These are phyloP conservation scores for Curvularia verruculosa DNA, from an alignment of 2,329 filamentous ascomycete genomes.

Conservation along the genomic window DNA sequence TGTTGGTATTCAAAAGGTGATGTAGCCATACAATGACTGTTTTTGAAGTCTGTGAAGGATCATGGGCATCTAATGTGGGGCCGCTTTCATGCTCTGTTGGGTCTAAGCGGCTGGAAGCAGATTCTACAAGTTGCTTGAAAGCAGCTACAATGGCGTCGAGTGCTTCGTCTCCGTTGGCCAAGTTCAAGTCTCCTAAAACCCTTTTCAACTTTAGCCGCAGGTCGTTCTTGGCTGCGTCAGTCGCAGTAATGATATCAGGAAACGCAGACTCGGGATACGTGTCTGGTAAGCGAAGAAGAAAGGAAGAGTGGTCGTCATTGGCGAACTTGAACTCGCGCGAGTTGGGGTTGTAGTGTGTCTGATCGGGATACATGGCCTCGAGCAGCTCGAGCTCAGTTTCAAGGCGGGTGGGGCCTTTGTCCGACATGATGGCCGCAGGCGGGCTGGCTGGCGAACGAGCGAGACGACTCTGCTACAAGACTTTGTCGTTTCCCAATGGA, in stretches of 20 bases:
- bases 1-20: constrained; percentile 54
- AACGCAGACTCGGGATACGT: constrained; percentile 45
- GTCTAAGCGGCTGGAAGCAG: neutral
- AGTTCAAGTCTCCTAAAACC: constrained; percentile 30
- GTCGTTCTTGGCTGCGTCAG: constrained; percentile 44
- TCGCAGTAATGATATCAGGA: constrained; percentile 51
- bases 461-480: neutral
- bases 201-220: constrained; percentile 42
- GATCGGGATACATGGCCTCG: constrained; percentile 54
- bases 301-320: constrained; percentile 26
- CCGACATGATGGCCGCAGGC: constrained; percentile 18
- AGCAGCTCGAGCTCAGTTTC: constrained; percentile 51
- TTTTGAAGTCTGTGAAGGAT: constrained; percentile 19
- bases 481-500: neutral
- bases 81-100: neutral
- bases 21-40: constrained; percentile 56
- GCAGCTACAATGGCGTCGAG: constrained; percentile 51
- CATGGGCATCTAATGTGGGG: neutral
- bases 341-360: constrained; percentile 43
- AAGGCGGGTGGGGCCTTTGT: constrained; percentile 31
- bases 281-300: constrained; percentile 50
- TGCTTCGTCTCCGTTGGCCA: constrained; percentile 51
- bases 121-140: constrained; percentile 41
- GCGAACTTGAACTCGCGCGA: constrained; percentile 50
- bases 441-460: neutral